Evolutionary conservation across 192 early-diverging fungal genomes (phyloP), one percentile per base, ranked within the genome.

Genomic region (Coemansia sp.): DNA sequence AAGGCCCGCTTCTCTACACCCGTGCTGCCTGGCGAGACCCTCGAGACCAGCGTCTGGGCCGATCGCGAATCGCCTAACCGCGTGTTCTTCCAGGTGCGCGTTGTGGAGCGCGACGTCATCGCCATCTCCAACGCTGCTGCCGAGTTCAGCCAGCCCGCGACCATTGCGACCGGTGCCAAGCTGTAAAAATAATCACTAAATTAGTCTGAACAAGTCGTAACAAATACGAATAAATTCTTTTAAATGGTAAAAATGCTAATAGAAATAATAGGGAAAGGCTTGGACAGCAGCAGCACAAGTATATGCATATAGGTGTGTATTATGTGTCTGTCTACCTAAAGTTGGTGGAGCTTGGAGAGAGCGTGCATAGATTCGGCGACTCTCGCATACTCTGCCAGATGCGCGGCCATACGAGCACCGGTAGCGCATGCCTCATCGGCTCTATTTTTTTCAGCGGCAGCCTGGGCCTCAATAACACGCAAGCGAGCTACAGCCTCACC

Each of bases 1-100:
- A 99, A 99, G 84, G 93, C 81, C 13, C 83, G 92, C 30, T 92
- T 97, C 66, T 83, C 86, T 36, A 83, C 85, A 28, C 86, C 86
- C 17, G 94, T 98, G 53, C 83, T 89, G 75, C 97, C 97, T 18
- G 95, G 97, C 14, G 95, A 99, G 73, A 98, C 95, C 14, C 80
- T 98, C 25, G 89, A 95, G 72, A 99, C 96, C 11, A 87, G 92
- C 73, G 90, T 98, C 85, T 98, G 97, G 97, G 41, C 50, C 1
- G 78, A 81, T 45, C 53, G 53, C 29, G 78, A 85, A 56, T 87
- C 92, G 56, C 85, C 86, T 9, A 81, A 79, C 72, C 91, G 89
- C 60, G 84, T 99, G 17, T 77, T 98, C 53, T 99, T 97, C 87
- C 86, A 92, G 67, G 89, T 91, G 36, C 87, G 90, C 27, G 87